Conservation (phyloP, 1,284 basidiomycete genomes). For the Ustilago lituana region DNA sequence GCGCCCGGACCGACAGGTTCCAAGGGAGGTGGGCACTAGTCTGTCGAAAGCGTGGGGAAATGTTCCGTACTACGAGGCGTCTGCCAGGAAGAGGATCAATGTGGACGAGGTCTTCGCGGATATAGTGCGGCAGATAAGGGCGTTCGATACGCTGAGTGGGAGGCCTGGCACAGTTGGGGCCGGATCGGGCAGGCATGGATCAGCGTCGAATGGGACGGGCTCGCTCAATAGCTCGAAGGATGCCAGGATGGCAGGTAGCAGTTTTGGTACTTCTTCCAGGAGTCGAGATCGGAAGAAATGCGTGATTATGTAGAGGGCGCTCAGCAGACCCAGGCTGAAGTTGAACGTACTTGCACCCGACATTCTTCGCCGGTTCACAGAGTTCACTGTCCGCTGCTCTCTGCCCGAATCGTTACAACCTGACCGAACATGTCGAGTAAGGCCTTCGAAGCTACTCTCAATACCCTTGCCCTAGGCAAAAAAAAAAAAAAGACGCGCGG, state of each 20-base stretch:
- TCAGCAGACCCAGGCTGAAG: too few species aligned
- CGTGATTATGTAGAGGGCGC: conserved; percentile 50
- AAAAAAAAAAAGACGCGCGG: too few species aligned
- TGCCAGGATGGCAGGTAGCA: conserved; percentile 10
- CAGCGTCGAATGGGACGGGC: not conserved
- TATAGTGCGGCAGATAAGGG: conserved; percentile 58
- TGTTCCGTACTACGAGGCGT: conserved; percentile 61
- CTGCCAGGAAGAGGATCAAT: conserved; percentile 57
- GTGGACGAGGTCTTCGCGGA: conserved; percentile 62
- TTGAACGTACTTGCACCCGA: too few species aligned
- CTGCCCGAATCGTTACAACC: too few species aligned
- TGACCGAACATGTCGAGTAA: too few species aligned
- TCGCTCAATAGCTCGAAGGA: conserved; percentile 3
- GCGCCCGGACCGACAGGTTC: conserved; percentile 54
- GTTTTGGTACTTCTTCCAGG: conserved; percentile 10
- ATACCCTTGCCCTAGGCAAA: too few species aligned
- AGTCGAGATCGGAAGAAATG: conserved; percentile 47
- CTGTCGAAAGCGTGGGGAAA: conserved; percentile 61
- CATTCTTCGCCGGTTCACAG: too few species aligned
- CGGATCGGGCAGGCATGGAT: conserved; percentile 6
- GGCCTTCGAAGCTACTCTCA: too few species aligned
- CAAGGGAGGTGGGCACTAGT: conserved; percentile 60
- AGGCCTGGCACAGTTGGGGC: conserved; percentile 3
- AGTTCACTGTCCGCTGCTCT: too few species aligned
- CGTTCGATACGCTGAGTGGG: conserved; percentile 30